These are phyloP conservation scores for Colletotrichum melonis DNA, from an alignment of 2,329 filamentous ascomycete species.

Conservation along the genomic window DNA sequence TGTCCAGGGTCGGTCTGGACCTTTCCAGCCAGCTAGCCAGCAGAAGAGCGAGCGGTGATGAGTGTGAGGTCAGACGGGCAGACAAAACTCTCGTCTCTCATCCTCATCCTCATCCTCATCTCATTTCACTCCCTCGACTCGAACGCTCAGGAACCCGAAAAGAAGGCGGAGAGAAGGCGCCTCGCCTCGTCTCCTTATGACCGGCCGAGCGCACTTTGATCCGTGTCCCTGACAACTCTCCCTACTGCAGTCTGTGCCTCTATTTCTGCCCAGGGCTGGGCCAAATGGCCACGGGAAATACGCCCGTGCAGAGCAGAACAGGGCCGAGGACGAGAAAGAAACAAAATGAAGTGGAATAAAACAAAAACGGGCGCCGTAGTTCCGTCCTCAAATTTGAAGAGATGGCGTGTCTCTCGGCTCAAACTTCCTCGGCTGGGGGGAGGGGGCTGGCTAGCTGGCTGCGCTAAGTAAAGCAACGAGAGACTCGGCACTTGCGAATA, in stretches of 20 bases:
- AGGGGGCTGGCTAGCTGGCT: background rate
- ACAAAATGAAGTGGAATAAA: background rate
- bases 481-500: constrained; percentile 19
- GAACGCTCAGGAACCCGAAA: background rate
- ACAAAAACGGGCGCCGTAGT: background rate
- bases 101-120: background rate
- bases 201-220: background rate
- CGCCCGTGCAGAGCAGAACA: background rate
- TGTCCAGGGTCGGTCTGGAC: background rate
- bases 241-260: background rate
- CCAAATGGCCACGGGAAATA: background rate
- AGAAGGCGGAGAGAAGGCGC: background rate
- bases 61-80: background rate
- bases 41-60: background rate
- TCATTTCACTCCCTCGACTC: constrained; percentile 1
- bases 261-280: background rate
- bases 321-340: background rate
- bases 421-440: background rate
- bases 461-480: constrained; percentile 1
- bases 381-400: background rate
- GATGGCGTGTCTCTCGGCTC: background rate
- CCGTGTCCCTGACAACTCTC: background rate
- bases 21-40: background rate
- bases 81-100: background rate
- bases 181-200: background rate